phyloP scores from a whole-genome alignment of 805 yeast species.

The Wickerhamomyces chambardii region DNA sequence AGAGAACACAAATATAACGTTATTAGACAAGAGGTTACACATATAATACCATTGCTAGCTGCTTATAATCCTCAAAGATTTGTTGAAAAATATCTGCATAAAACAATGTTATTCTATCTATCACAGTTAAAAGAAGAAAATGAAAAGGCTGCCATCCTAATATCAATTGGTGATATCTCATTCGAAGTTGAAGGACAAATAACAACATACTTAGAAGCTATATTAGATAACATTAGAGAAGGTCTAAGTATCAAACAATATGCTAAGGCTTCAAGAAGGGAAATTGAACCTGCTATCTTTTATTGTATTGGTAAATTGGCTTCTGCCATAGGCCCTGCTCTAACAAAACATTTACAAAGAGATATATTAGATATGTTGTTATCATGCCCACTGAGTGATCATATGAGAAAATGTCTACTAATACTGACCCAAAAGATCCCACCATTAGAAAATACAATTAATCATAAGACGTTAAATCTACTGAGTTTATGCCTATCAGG shows the following conservation, averaged over 20 bases:
- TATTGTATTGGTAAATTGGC: conserved; percentile 85
- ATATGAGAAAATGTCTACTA: conserved; percentile 68
- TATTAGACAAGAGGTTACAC: conserved; percentile 78
- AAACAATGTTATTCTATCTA: conserved; percentile 68
- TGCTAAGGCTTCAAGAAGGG: conserved; percentile 38
- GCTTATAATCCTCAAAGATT: conserved; percentile 67
- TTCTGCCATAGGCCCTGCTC: conserved; percentile 84
- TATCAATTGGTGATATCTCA: conserved; percentile 81
- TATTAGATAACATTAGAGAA: conserved; percentile 76
- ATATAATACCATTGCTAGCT: conserved; percentile 77
- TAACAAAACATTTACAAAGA: conserved; percentile 79
- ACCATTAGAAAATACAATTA: conserved; percentile 65
- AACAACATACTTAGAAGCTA: conserved; percentile 80
- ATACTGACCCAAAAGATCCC: conserved; percentile 69
- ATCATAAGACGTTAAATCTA: conserved; percentile 59
- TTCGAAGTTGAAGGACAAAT: conserved; percentile 69
- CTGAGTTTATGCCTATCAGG: conserved; percentile 77
- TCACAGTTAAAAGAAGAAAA: conserved; percentile 67
- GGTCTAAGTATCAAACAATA: conserved; percentile 45
- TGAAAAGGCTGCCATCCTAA: conserved; percentile 70
- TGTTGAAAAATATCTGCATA: conserved; percentile 73
- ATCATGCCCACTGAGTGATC: conserved; percentile 75
- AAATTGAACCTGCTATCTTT: conserved; percentile 78
- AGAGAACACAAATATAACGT: conserved; percentile 71
- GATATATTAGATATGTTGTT: conserved; percentile 75